Conservation (phyloP, 768 basidiomycete species). For the Mycena filopes region DNA sequence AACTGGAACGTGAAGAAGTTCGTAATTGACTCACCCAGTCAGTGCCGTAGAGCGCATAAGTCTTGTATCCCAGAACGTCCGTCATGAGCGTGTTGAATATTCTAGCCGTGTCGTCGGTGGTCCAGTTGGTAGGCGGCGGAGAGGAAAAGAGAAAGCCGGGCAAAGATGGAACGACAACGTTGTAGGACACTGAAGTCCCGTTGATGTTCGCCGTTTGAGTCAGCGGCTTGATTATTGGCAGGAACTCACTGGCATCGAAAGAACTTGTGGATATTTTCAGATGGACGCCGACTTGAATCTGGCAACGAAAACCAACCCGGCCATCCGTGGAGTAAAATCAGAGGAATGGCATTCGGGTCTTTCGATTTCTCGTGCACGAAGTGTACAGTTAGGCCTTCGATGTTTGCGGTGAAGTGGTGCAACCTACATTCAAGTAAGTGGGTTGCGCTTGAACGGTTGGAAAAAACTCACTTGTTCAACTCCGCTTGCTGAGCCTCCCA, state of each 20-base stretch:
- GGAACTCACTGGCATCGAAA: constrained; percentile 17
- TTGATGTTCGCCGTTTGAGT: neutral
- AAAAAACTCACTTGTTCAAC: constrained; percentile 3
- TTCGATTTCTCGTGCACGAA: constrained; percentile 11
- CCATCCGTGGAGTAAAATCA: constrained; percentile 26
- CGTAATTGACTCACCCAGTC: constrained; percentile 34
- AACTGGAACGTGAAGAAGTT: no score
- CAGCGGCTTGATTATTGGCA: constrained; percentile 4
- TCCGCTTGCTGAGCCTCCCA: constrained; percentile 11
- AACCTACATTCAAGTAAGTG: neutral
- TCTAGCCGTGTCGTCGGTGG: constrained; percentile 36
- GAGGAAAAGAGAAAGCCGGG: constrained; percentile 35
- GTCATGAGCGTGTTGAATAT: constrained; percentile 40
- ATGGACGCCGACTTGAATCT: no score
- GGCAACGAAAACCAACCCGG: constrained; percentile 6
- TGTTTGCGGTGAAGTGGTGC: constrained; percentile 26
- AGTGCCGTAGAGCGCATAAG: constrained; percentile 37
- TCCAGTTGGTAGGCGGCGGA: constrained; percentile 31
- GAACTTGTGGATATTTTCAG: neutral
- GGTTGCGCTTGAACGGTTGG: no score
- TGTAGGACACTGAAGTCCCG: constrained; percentile 9
- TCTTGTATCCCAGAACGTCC: constrained; percentile 37
- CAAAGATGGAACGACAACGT: constrained; percentile 23
- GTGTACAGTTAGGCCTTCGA: constrained; percentile 24
- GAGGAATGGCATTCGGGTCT: constrained; percentile 9